Base-by-base conservation (phyloP, 768 basidiomycete genomes). In the Russula vinacea region DNA sequence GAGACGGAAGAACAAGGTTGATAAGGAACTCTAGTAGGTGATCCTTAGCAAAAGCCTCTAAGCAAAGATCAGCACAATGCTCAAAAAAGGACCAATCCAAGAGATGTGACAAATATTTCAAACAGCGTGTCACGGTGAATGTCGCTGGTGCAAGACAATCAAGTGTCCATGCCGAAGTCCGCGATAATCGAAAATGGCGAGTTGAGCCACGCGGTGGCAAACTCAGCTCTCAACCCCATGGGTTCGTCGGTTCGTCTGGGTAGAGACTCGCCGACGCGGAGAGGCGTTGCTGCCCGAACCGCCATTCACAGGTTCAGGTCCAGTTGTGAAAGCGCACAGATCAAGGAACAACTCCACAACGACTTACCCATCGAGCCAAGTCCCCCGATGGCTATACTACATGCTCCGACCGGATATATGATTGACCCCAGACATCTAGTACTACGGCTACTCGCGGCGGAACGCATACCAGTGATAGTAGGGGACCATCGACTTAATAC, bases 1-100 rank as follows among this genome's bases (percentile, higher is more conserved):
- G 44, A 37, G 26, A 52, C 32, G 5, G 11, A 47, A 37, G 42
- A 58, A 64, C 57, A 54, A 63, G 50, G 62, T 58, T 13, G 56
- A 51, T 57, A 58, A 47, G 51, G 56, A 5, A 51, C 35, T 37
- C 22, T 32, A 47, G 44, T 32, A 47, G 44, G 24, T 35, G 13
- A 56, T 44, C 22, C 42, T 35, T 5, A n/a, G 42, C 24, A 50
- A n/a, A 51, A 29, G 55, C 29, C 19, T 56, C 19, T 19, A 19
- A 45, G 40, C 35, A 44, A 44, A 2, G 14, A 16, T 19, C 49
- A 14, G 57, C 54, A 63, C 40, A 45, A 35, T 19, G 50, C 56
- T 33, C 6, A 19, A 55, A 22, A 32, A 29, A 35, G 35, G 35
- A 5, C 35, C 35, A 35, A 35, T 8, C 35, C 2, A 16, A 40